Evolutionary conservation across 441 rosid species (phyloP).

Genomic region (Erodium moschatum): DNA sequence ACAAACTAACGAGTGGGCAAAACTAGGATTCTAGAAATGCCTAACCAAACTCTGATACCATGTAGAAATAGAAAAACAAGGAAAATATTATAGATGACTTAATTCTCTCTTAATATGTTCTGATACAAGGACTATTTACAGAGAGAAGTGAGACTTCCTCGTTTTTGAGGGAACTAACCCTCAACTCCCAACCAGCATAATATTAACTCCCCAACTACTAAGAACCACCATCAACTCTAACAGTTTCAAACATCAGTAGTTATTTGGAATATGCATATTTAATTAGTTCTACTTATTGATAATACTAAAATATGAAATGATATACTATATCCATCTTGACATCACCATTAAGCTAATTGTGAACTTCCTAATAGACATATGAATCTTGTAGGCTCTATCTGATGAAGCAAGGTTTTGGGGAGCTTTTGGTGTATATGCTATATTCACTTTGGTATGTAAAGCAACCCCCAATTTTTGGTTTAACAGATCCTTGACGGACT

Average conservation of each 20-base stretch:
- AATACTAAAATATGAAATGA: neutral
- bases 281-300: neutral
- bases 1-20: no score
- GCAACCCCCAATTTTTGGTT: constrained; percentile 12
- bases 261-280: neutral
- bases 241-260: neutral
- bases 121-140: no score
- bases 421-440: constrained; percentile 79
- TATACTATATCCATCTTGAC: constrained; percentile 1
- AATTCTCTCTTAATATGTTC: no score
- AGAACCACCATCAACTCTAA: no score
- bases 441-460: constrained; percentile 56
- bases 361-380: constrained; percentile 18
- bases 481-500: neutral
- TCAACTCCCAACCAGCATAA: no score
- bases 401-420: constrained; percentile 97
- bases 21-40: no score
- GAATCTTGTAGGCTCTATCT: constrained; percentile 50
- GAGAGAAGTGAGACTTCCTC: no score
- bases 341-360: constrained; percentile 7
- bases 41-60: no score
- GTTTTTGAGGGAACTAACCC: no score
- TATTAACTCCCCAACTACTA: no score
- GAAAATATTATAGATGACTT: no score
- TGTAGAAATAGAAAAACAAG: no score